Percentiles rank a stretch among this genome's conserved stretches.
phyloP scores from a whole-genome alignment of 192 early-diverging fungal genomes.

The Coemansia sp. region DNA sequence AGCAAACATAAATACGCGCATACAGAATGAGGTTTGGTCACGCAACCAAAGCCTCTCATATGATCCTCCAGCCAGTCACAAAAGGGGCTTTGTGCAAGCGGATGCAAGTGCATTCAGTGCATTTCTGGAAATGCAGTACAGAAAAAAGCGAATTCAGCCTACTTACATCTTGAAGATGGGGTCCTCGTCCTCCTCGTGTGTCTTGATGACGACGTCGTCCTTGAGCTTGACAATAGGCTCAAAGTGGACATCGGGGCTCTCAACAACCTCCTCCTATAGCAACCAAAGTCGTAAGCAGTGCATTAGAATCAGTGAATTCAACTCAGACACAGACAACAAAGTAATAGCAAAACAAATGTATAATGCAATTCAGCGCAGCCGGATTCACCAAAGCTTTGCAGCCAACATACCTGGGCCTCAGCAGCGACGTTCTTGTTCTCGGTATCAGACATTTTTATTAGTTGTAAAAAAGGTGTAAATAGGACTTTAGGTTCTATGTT shows the following conservation, averaged over 20 bases:
- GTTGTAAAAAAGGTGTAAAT: too few relatives aligned
- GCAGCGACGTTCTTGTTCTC: constrained; percentile 42
- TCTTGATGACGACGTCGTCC: constrained; percentile 91
- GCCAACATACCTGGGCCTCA: constrained; percentile 45
- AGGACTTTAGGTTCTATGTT: too few relatives aligned
- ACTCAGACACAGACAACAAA: too few relatives aligned
- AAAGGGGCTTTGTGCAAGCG: background rate
- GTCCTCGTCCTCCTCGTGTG: constrained; percentile 93
- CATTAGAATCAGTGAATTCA: too few relatives aligned
- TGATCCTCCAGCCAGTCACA: too few relatives aligned
- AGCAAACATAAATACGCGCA: too few relatives aligned
- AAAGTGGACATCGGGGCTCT: constrained; percentile 89
- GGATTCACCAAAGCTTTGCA: too few relatives aligned
- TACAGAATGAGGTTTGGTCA: too few relatives aligned
- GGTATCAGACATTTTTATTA: constrained; percentile 33
- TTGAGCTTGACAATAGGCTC: constrained; percentile 94
- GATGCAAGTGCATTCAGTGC: too few relatives aligned
- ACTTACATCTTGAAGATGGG: constrained; percentile 77
- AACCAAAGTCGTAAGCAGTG: background rate
- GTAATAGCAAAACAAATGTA: too few relatives aligned
- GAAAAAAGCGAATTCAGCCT: constrained; percentile 49
- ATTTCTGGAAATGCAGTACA: background rate
- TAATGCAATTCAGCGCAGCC: too few relatives aligned
- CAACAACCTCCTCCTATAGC: constrained; percentile 67
- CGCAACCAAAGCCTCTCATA: too few relatives aligned